These are phyloP conservation scores for Candida insectorum DNA, from an alignment of 805 yeast genomes.

Conservation along the genomic window DNA sequence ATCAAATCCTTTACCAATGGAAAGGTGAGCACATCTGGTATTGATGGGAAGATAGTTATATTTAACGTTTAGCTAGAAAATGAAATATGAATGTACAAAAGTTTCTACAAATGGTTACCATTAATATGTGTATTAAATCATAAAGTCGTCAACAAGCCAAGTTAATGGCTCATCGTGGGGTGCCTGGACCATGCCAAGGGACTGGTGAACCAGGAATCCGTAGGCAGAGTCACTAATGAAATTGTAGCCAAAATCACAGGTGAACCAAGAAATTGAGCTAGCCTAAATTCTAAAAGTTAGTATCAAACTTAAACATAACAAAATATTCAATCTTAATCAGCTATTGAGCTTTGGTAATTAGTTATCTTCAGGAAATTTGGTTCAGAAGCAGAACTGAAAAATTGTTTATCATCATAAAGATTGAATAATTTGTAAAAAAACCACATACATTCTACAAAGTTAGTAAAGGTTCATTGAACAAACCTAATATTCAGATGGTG, in stretches of 20 bases:
- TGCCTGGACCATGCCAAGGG: no score
- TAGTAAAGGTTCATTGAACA: conserved; percentile 3
- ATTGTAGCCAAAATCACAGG: no score
- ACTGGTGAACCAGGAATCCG: no score
- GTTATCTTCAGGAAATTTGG: conserved; percentile 69
- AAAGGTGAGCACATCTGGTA: conserved; percentile 67
- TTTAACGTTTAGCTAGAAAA: conserved; percentile 35
- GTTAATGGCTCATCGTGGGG: no score
- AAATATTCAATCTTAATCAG: neutral
- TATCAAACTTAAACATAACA: no score
- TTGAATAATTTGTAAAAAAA: conserved; percentile 9
- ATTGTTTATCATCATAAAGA: conserved; percentile 57
- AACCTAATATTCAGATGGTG: conserved; percentile 76
- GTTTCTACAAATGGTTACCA: no score
- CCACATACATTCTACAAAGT: conserved; percentile 7
- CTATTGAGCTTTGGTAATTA: conserved; percentile 52
- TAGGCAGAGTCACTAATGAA: no score
- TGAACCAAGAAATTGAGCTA: no score
- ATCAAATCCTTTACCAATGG: conserved; percentile 47
- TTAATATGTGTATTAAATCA: no score
- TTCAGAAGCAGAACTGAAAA: conserved; percentile 98
- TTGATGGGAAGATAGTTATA: conserved; percentile 88
- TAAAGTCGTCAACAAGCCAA: no score
- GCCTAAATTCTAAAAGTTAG: no score
- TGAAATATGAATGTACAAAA: neutral